Percentiles rank a stretch among this genome's conserved stretches.
These are phyloP conservation scores for Penicillium daleae DNA, from an alignment of 495 filamentous ascomycete genomes.

Conservation along the genomic window DNA sequence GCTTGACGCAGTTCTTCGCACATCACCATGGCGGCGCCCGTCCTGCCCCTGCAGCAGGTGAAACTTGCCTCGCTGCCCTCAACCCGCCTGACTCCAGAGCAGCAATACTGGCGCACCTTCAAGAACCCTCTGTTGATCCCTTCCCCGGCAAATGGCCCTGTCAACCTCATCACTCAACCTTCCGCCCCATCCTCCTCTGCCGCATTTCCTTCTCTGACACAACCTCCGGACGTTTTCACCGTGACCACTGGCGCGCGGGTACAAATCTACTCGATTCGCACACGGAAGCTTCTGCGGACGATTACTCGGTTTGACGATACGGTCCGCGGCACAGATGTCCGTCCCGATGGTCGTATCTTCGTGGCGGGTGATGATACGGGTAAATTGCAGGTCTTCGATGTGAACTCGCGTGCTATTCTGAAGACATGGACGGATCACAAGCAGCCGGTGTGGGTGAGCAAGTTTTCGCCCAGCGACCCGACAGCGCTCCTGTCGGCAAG, in stretches of 20 bases:
- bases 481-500: conserved; percentile 82
- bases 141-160: conserved; percentile 78
- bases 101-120: conserved; percentile 93
- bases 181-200: conserved; percentile 51
- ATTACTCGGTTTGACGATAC: conserved; percentile 91
- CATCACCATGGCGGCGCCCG: conserved; percentile 80
- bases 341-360: conserved; percentile 84
- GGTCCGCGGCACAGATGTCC: conserved; percentile 82
- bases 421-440: conserved; percentile 97
- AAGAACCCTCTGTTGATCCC: conserved; percentile 84
- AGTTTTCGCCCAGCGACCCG: conserved; percentile 83
- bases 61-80: conserved; percentile 70
- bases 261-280: conserved; percentile 89
- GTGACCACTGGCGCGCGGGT: conserved; percentile 89
- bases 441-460: conserved; percentile 89
- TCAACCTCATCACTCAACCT: conserved; percentile 88
- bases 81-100: conserved; percentile 72
- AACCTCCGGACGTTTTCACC: conserved; percentile 76
- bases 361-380: conserved; percentile 91
- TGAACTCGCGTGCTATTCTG: conserved; percentile 83
- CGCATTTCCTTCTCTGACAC: conserved; percentile 51
- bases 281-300: conserved; percentile 84
- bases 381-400: conserved; percentile 91
- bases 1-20: background rate
- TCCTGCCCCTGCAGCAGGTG: conserved; percentile 77